Evolutionary conservation across 2,329 filamentous ascomycete species (phyloP), one percentile per base, ranked within the genome.

Genomic region (Aspergillus puulaauensis): DNA sequence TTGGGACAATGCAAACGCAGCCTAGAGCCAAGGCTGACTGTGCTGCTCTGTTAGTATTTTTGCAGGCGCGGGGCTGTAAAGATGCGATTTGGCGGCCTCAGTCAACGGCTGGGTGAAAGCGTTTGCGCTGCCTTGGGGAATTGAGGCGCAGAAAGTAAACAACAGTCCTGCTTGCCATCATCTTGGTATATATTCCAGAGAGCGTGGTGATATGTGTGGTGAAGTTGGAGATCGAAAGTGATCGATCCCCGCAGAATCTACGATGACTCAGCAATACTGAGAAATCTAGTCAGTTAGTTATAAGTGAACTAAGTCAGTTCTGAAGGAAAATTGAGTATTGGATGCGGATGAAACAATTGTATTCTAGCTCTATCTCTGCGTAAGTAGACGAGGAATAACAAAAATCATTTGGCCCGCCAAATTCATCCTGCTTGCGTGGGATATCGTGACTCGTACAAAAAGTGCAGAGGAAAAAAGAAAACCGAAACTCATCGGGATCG

Each of bases 181-280:
- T 37, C 19, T 39, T 21, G 6, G 12, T n/a, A 23, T 31, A 17
- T 31, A 31, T 24, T 21, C 35, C 19, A 17, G 35, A 37, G 3
- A 15, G 23, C 27, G 24, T 46, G 51, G 14, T 23, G 27, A 24
- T 24, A 31, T 40, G 21, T 21, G 9, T 33, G 17, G 37, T 43
- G 52, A 47, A 44, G 31, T 46, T 52, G 59, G 33, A 46, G 46
- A 67, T 73, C 64, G 72, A 75, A 75, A 59, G 57, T 44, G 55
- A 66, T 74, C 63, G 72, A 75, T 68, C 63, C 64, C 68, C 68
- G 64, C 67, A 61, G 72, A 75, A 75, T 40, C 55, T n/a, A 45
- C 56, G 68, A 64, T 67, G 66, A 61, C 52, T 53, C 56, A 56
- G 58, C 46, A 46, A 43, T 21, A 33, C 37, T 52, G 40, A 19